phyloP scores from a whole-genome alignment of 2,329 filamentous ascomycete species.

The Aspergillus arachidicola region DNA sequence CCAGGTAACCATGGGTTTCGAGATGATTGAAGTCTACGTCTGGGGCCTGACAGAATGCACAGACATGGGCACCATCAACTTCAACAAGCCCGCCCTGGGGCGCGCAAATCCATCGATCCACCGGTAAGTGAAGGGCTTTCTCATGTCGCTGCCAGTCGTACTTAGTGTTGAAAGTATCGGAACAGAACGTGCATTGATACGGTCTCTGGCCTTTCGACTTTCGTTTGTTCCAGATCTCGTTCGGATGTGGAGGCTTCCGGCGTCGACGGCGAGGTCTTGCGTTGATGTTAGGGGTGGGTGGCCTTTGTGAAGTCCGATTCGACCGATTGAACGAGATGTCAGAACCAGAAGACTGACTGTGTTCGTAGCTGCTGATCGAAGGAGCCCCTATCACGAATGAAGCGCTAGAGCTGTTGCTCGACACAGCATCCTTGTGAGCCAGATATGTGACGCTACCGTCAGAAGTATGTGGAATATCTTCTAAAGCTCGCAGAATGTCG shows the following conservation, averaged over 20 bases:
- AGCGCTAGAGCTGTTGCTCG: conserved; percentile 50
- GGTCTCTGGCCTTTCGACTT: not conserved
- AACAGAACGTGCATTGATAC: conserved; percentile 50
- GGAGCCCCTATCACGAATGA: conserved; percentile 51
- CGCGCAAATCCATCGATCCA: conserved; percentile 59
- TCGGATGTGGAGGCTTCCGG: conserved; percentile 27
- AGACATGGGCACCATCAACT: conserved; percentile 27
- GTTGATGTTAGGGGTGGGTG: conserved; percentile 13
- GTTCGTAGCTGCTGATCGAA: conserved; percentile 54
- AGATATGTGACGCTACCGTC: conserved; percentile 16
- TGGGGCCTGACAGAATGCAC: not conserved
- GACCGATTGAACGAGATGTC: conserved; percentile 43
- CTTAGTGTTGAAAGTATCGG: conserved; percentile 48
- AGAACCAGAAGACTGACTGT: conserved; percentile 54
- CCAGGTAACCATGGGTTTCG: conserved; percentile 57
- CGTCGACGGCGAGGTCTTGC: conserved; percentile 20
- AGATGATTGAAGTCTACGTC: conserved; percentile 48
- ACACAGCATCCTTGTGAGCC: conserved; percentile 31
- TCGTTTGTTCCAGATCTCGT: not conserved
- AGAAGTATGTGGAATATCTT: conserved; percentile 29
- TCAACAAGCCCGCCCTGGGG: conserved; percentile 41
- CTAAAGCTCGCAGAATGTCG: conserved; percentile 62
- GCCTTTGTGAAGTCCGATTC: conserved; percentile 4
- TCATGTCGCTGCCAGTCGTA: conserved; percentile 53
- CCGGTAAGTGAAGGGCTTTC: conserved; percentile 50